Percentiles rank a stretch among this genome's conserved stretches.
Evolutionary conservation across 169 alveolate species (phyloP).

Genomic region (Amoebophrya sp.): DNA sequence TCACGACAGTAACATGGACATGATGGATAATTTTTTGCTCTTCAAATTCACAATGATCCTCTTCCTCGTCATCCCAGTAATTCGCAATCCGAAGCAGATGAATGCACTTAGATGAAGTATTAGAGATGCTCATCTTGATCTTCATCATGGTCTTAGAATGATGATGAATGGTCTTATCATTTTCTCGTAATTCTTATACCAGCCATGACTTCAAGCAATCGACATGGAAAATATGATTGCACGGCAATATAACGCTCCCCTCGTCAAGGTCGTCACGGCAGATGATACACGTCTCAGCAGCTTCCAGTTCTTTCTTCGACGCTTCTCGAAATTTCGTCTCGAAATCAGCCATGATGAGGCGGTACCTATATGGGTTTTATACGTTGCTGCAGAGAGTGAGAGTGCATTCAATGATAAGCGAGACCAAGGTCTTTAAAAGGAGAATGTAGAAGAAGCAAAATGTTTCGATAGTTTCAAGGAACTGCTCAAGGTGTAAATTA

Average conservation of each 20-base stretch:
- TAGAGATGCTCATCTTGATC: too few species aligned
- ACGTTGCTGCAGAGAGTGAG: too few species aligned
- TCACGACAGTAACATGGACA: neutral
- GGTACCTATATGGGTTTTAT: neutral
- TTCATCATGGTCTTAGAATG: too few species aligned
- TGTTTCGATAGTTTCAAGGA: too few species aligned
- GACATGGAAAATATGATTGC: constrained; percentile 66
- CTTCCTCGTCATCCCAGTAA: neutral
- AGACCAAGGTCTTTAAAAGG: too few species aligned
- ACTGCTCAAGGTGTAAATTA: too few species aligned
- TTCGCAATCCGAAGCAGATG: neutral
- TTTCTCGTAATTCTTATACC: too few species aligned
- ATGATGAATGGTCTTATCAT: too few species aligned
- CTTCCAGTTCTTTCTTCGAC: constrained; percentile 64
- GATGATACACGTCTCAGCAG: constrained; percentile 71
- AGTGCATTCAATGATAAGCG: too few species aligned
- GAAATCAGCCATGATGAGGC: constrained; percentile 39
- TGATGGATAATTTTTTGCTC: neutral
- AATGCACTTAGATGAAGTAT: too few species aligned
- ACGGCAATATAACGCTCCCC: constrained; percentile 64
- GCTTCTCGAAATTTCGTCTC: constrained; percentile 63
- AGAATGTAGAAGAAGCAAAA: too few species aligned
- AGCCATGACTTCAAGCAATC: constrained; percentile 42
- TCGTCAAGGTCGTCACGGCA: constrained; percentile 69
- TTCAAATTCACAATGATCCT: neutral